A percentile compares a stretch with the other conserved stretches of the same genome.
phyloP scores from a whole-genome alignment of 345 rosid genomes.

The Firmiana major region DNA sequence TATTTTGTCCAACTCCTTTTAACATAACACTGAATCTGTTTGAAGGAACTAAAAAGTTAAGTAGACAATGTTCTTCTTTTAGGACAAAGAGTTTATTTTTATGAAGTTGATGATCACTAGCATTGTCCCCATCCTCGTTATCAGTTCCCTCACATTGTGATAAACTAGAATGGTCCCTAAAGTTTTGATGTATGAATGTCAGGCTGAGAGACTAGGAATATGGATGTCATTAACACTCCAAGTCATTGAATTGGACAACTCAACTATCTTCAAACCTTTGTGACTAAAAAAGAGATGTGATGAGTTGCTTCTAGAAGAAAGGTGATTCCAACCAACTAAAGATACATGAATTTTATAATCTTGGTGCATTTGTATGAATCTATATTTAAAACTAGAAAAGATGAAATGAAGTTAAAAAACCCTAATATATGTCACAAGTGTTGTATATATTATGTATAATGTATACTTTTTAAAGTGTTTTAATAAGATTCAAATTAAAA shows the following conservation, averaged over 20 bases:
- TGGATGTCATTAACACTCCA: slow-evolving; percentile 31
- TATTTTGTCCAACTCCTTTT: slow-evolving; percentile 10
- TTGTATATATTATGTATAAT: too few species aligned
- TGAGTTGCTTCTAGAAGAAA: background rate
- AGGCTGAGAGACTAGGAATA: slow-evolving; percentile 14
- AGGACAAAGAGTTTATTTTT: slow-evolving; percentile 6
- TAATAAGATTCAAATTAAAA: too few species aligned
- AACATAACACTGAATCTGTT: slow-evolving; percentile 3
- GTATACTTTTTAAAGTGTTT: too few species aligned
- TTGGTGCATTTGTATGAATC: background rate
- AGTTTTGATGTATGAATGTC: slow-evolving; percentile 3
- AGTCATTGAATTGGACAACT: slow-evolving; percentile 31
- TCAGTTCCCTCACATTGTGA: background rate
- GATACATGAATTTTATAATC: background rate
- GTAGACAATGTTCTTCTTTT: slow-evolving; percentile 20
- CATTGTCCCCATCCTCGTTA: background rate
- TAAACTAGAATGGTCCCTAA: slow-evolving; percentile 19
- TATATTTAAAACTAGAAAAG: background rate
- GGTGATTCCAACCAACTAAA: slow-evolving; percentile 4
- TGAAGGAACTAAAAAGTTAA: slow-evolving; percentile 1
- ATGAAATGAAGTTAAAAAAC: background rate
- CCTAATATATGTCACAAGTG: background rate
- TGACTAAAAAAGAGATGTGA: background rate
- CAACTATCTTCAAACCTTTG: slow-evolving; percentile 15
- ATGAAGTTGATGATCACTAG: slow-evolving; percentile 2